Evolutionary conservation across 352 stramenopile genomes (phyloP).

Genomic region (Phytopythium vexans): DNA sequence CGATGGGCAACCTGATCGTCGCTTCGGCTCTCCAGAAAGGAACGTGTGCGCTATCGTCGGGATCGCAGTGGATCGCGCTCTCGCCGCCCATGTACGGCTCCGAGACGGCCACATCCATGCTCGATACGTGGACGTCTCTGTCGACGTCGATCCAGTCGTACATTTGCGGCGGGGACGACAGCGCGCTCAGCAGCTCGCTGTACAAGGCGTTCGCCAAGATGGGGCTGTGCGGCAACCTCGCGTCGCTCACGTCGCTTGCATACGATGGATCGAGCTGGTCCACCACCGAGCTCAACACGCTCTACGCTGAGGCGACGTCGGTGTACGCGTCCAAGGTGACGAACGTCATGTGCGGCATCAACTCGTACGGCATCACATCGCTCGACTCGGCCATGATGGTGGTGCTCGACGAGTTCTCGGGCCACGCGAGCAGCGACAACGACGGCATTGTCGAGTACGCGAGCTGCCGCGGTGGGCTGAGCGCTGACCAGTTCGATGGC

Average conservation of each 20-base stretch:
- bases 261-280: slow-evolving; percentile 11
- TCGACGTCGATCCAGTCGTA: slow-evolving; percentile 5
- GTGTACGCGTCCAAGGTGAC: slow-evolving; percentile 14
- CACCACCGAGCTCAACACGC: slow-evolving; percentile 9
- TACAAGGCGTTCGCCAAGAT: slow-evolving; percentile 8
- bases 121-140: slow-evolving; percentile 14
- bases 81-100: slow-evolving; percentile 31
- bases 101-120: slow-evolving; percentile 9
- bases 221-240: slow-evolving; percentile 16
- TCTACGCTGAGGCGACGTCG: slow-evolving; percentile 9
- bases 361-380: slow-evolving; percentile 14
- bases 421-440: slow-evolving; percentile 17
- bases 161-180: slow-evolving; percentile 11
- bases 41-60: slow-evolving; percentile 19
- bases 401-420: slow-evolving; percentile 11
- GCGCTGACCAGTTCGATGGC: background rate
- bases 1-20: slow-evolving; percentile 46
- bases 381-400: slow-evolving; percentile 9
- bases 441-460: slow-evolving; percentile 28
- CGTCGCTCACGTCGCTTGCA: slow-evolving; percentile 14
- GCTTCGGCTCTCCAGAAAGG: slow-evolving; percentile 18
- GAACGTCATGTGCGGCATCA: slow-evolving; percentile 23
- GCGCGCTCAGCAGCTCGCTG: slow-evolving; percentile 9
- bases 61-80: slow-evolving; percentile 41
- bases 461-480: slow-evolving; percentile 16